Base-by-base conservation (phyloP, 208 protist genomes). In the Crithidia acanthocephali region DNA sequence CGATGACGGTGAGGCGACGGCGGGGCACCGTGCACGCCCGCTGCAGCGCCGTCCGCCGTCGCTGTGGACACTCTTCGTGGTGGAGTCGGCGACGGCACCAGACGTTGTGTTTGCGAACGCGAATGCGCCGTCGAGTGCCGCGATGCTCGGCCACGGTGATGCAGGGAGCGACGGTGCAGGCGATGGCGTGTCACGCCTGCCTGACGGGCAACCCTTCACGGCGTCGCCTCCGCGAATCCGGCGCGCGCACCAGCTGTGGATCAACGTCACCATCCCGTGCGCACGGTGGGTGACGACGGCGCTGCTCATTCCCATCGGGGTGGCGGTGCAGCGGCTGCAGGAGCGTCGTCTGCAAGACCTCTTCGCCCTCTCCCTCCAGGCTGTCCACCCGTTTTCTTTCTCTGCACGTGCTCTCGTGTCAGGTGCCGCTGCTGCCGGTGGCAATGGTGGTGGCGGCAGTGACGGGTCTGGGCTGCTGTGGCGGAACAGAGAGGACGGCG, bases 251-350 rank as follows among this genome's bases (percentile, higher is more conserved):
- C 67, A 78, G 63, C 70, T 93, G 33, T 93, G 83, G 85, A 65
- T 94, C 11, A 82, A 90, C 70, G 75, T 80, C 23, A 83, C 73
- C n/a, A 80, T 92, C 6, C 91, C 91, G 15, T 88, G 83, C 27
- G 86, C 88, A 23, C 73, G 88, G 13, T 96, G 91, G 91, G 68
- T 96, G 15, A 85, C 84, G 30, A 87, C 83, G 63, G 88, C 87
- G 42, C 64, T 94, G 23, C 77, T 94, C 20, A 81, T 94, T 47
- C 91, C 88, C 5, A 85, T 94, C 30, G 85, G 67, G 11, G 74
- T 86, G 30, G 81, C 85, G 13, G 87, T 91, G 25, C 88, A 92
- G 69, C 87, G 78, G 11, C 64, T 93, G 47, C 87, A 94, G 35
- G 69, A 85, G 59, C 83, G 80, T 9, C 79, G 88, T 0, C 76